phyloP scores from a whole-genome alignment of 192 early-diverging fungal species.

The Chytriomyces sp. region DNA sequence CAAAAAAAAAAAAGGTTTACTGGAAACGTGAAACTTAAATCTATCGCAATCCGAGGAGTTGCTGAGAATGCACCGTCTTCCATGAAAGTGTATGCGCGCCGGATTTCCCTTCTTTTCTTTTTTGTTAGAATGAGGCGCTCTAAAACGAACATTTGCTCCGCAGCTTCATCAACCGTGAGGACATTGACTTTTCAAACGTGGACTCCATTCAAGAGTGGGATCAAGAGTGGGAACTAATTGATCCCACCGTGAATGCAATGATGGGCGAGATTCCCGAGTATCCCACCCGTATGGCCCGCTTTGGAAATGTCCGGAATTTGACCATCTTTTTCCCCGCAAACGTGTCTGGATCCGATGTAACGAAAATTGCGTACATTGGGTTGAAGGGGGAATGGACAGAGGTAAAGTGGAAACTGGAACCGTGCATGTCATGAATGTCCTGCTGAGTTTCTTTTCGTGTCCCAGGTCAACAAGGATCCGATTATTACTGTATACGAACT shows the following conservation, averaged over 20 bases:
- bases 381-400: conserved; percentile 91
- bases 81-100: conserved; percentile 74
- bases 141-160: background rate
- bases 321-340: conserved; percentile 82
- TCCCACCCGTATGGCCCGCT: conserved; percentile 70
- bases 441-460: background rate
- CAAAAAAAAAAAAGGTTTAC: conserved; percentile 68
- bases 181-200: conserved; percentile 88
- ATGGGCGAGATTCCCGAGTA: conserved; percentile 50
- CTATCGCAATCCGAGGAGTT: conserved; percentile 78
- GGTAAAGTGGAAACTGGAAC: conserved; percentile 34
- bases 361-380: conserved; percentile 79
- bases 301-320: conserved; percentile 76
- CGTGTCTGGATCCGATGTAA: conserved; percentile 73
- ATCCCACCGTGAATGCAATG: conserved; percentile 40
- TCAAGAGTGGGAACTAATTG: conserved; percentile 84
- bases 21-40: conserved; percentile 87
- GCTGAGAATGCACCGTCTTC: conserved; percentile 65
- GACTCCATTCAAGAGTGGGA: conserved; percentile 65
- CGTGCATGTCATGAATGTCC: background rate
- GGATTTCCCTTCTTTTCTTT: background rate
- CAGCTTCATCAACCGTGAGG: conserved; percentile 86
- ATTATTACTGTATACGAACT: conserved; percentile 63
- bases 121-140: background rate
- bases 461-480: conserved; percentile 50